phyloP scores from a whole-genome alignment of 164 flowering plant species.

The Aristolochia californica region DNA sequence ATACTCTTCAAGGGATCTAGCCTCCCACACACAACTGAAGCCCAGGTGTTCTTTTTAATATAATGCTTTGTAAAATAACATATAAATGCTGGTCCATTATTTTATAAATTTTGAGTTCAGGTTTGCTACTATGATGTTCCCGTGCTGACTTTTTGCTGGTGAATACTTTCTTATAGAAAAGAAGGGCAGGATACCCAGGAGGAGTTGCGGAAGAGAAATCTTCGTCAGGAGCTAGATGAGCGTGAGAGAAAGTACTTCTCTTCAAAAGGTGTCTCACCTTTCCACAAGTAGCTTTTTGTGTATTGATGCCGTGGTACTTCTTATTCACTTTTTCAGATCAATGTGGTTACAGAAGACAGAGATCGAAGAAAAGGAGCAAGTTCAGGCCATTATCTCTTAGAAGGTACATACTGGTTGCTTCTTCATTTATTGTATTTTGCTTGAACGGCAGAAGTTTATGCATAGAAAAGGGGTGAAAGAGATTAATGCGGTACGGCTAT shows the following conservation, averaged over 20 bases:
- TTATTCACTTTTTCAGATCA: not conserved
- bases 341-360: conserved; percentile 66
- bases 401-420: conserved; percentile 36
- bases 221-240: conserved; percentile 79
- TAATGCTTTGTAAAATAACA: not conserved
- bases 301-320: not conserved
- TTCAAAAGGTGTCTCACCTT: conserved; percentile 46
- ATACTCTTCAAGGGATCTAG: conserved; percentile 86
- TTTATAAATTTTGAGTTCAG: not conserved
- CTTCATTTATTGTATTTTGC: not conserved
- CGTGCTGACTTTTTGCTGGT: not conserved
- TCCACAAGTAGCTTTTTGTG: no score
- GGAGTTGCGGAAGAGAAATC: conserved; percentile 79
- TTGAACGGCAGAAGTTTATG: no score
- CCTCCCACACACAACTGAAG: conserved; percentile 74
- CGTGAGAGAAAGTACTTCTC: conserved; percentile 88
- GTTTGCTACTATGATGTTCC: not conserved
- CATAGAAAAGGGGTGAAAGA: no score
- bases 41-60: conserved; percentile 42
- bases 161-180: conserved; percentile 30
- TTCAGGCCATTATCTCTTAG: conserved; percentile 51
- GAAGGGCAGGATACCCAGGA: conserved; percentile 96
- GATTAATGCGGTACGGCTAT: not conserved
- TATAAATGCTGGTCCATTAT: not conserved
- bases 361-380: conserved; percentile 63